phyloP scores from a whole-genome alignment of 176 grass and related monocot species.

The Oryza punctata region DNA sequence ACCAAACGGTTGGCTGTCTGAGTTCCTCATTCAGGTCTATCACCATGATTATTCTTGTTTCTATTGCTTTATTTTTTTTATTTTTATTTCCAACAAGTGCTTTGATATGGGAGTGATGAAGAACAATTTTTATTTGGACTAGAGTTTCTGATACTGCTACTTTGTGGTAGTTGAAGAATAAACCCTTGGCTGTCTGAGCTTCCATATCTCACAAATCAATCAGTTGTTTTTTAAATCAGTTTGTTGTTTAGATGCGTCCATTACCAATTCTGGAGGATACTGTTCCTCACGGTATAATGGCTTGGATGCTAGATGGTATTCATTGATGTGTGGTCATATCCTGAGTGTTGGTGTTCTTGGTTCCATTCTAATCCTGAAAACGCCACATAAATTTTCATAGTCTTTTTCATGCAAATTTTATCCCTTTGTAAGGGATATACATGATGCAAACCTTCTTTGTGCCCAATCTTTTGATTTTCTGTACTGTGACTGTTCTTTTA shows the following conservation, averaged over 20 bases:
- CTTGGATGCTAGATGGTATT: slow-evolving; percentile 48
- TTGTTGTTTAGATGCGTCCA: slow-evolving; percentile 27
- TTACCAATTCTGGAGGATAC: slow-evolving; percentile 70
- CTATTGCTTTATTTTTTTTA: not conserved
- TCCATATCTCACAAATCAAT: not conserved
- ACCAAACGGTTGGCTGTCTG: slow-evolving; percentile 62
- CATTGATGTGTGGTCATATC: slow-evolving; percentile 60
- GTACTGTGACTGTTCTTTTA: slow-evolving; percentile 25
- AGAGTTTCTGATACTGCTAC: slow-evolving; percentile 61
- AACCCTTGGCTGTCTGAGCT: slow-evolving; percentile 77
- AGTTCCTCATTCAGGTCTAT: not conserved
- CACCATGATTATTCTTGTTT: not conserved
- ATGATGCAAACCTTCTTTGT: slow-evolving; percentile 14
- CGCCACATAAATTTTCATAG: slow-evolving; percentile 43
- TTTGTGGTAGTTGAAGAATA: slow-evolving; percentile 54
- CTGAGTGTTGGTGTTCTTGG: slow-evolving; percentile 57
- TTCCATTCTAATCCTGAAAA: slow-evolving; percentile 69
- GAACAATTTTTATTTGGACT: slow-evolving; percentile 50
- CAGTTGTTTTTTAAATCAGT: not conserved
- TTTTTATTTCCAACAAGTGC: not conserved
- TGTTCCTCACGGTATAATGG: slow-evolving; percentile 67
- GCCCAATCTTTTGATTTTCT: not conserved
- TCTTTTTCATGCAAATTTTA: rapidly evolving
- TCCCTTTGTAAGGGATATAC: slow-evolving; percentile 36
- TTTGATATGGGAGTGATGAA: slow-evolving; percentile 36